Evolutionary conservation across 2,329 filamentous ascomycete genomes (phyloP).

Genomic region (Ceratocystis diversiconidia): DNA sequence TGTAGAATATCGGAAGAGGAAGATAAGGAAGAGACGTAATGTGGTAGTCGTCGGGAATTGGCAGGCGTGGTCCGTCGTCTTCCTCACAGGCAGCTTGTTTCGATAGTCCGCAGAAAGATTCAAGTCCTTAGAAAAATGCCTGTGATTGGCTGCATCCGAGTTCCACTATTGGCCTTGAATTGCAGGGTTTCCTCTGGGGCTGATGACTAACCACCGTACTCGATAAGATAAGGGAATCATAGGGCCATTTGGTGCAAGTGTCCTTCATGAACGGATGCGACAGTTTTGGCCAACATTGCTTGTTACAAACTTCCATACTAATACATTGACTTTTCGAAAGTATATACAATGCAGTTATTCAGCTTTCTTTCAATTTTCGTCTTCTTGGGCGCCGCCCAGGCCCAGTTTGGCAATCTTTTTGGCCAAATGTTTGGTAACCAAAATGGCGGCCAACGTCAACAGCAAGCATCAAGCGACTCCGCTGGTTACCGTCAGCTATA

Average conservation of each 20-base stretch:
- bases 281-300: not conserved
- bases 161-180: not conserved
- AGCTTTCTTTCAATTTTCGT: conserved; percentile 11
- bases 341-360: conserved; percentile 2
- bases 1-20: not conserved
- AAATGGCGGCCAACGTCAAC: conserved; percentile 39
- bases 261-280: not conserved
- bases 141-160: conserved; percentile 13
- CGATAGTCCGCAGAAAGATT: conserved; percentile 15
- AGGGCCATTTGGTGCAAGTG: conserved; percentile 3
- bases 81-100: not conserved
- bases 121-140: conserved; percentile 4
- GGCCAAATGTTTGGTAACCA: conserved; percentile 80
- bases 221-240: conserved; percentile 16
- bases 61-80: not conserved
- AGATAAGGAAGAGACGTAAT: not conserved
- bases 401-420: conserved; percentile 85
- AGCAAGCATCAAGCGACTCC: conserved; percentile 76
- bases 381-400: conserved; percentile 29
- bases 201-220: conserved; percentile 9
- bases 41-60: not conserved
- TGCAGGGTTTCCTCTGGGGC: not conserved
- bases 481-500: conserved; percentile 62
- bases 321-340: not conserved
- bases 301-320: not conserved